Conservation (phyloP, 2,329 filamentous ascomycete genomes). For the Xylariaceae sp. region DNA sequence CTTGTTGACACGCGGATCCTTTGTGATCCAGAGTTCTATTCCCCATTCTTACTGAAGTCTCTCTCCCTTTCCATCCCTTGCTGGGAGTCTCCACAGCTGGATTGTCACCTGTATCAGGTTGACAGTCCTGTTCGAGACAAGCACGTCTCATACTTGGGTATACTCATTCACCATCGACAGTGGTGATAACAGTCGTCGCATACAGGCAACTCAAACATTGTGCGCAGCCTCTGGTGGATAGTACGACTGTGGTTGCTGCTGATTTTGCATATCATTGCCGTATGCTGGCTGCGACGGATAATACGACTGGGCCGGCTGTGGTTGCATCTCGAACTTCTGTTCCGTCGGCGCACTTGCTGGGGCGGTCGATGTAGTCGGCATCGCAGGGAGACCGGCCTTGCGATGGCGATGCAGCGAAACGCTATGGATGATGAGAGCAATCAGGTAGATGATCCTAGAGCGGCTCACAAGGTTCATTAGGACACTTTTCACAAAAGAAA, state of each 20-base stretch:
- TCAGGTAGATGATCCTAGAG: slow-evolving; percentile 39
- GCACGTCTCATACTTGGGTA: neutral
- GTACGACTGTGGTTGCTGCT: neutral
- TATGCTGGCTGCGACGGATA: slow-evolving; percentile 10
- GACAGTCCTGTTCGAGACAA: neutral
- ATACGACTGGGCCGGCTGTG: slow-evolving; percentile 22
- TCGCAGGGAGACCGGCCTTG: slow-evolving; percentile 38
- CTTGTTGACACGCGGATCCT: neutral
- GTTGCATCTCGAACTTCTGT: slow-evolving; percentile 29
- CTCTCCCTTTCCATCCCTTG: neutral
- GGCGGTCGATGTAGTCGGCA: slow-evolving; percentile 24
- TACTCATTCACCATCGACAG: too few species aligned
- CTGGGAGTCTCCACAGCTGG: neutral
- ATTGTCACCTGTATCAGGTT: too few species aligned
- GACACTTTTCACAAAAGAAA: neutral
- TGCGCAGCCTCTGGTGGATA: slow-evolving; percentile 1
- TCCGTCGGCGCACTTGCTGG: slow-evolving; percentile 1
- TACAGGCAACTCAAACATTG: neutral
- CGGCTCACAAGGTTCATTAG: slow-evolving; percentile 8
- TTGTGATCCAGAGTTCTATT: neutral
- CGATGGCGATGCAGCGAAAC: slow-evolving; percentile 42
- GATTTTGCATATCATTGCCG: neutral
- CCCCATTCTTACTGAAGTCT: neutral
- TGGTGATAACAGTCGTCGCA: too few species aligned
- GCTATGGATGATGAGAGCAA: slow-evolving; percentile 38